phyloP scores from a whole-genome alignment of 2,329 filamentous ascomycete genomes.

The Paramyrothecium roridum region DNA sequence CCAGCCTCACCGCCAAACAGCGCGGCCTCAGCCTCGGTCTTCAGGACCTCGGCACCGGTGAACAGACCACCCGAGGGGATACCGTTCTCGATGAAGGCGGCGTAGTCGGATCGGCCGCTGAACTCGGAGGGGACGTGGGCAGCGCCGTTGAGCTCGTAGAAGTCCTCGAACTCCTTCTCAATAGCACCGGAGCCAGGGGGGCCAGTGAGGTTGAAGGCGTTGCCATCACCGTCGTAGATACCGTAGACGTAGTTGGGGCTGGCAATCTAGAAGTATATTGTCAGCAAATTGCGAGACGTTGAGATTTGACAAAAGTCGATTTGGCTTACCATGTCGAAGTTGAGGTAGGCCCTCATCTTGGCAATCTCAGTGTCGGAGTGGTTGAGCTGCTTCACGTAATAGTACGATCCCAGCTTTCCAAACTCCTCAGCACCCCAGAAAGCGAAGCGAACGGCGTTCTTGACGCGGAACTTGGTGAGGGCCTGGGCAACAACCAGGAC shows the following conservation, averaged over 20 bases:
- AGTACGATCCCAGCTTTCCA: constrained; percentile 45
- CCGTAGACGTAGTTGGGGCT: constrained; percentile 48
- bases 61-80: constrained; percentile 68
- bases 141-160: constrained; percentile 42
- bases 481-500: constrained; percentile 43
- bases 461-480: constrained; percentile 38
- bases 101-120: constrained; percentile 65
- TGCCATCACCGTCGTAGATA: constrained; percentile 60
- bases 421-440: constrained; percentile 53
- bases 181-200: constrained; percentile 59
- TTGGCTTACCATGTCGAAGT: constrained; percentile 50
- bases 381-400: constrained; percentile 41
- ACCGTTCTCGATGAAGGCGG: constrained; percentile 61
- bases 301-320: not conserved
- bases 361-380: constrained; percentile 38
- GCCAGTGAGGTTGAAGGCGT: constrained; percentile 52
- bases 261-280: constrained; percentile 27
- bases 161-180: constrained; percentile 55
- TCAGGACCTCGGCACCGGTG: constrained; percentile 63
- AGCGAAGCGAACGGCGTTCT: constrained; percentile 46
- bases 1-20: constrained; percentile 62
- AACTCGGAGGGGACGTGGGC: constrained; percentile 61
- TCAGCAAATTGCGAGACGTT: not conserved
- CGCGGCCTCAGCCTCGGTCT: constrained; percentile 55
- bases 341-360: constrained; percentile 52